phyloP scores from a whole-genome alignment of 345 rosid genomes.

The Barbarea vulgaris region DNA sequence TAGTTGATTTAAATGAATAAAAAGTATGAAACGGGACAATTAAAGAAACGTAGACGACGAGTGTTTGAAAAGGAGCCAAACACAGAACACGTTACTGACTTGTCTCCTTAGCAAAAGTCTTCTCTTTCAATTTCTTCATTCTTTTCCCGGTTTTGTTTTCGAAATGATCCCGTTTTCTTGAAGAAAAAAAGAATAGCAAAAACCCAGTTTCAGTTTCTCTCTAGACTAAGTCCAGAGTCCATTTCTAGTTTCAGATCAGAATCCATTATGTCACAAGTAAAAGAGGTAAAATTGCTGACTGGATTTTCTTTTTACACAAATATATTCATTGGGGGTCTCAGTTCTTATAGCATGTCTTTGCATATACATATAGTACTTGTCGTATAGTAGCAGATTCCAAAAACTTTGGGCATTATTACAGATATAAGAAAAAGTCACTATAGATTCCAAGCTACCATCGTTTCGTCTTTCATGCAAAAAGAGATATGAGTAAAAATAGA shows the following conservation, averaged over 20 bases:
- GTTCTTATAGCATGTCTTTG: background rate
- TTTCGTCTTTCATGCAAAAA: too few species aligned
- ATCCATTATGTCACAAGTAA: background rate
- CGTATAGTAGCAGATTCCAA: background rate
- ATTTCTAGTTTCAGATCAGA: too few species aligned
- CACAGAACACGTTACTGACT: background rate
- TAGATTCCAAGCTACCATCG: too few species aligned
- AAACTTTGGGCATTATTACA: too few species aligned
- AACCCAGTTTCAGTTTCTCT: too few species aligned
- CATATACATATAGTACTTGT: background rate
- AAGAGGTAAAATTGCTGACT: slow-evolving; percentile 3
- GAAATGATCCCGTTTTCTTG: too few species aligned
- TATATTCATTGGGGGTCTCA: background rate
- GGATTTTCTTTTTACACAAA: background rate
- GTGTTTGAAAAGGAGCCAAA: slow-evolving; percentile 17
- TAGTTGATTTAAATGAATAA: too few species aligned
- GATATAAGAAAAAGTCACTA: too few species aligned
- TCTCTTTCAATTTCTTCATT: background rate
- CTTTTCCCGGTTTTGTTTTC: background rate
- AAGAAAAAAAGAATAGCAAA: too few species aligned
- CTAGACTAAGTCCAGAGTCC: too few species aligned
- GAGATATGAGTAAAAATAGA: too few species aligned
- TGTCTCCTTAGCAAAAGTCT: background rate
- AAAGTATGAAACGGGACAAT: background rate
- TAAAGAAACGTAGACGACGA: background rate